Evolutionary conservation across 208 protist species (phyloP).

Genomic region (Naegleria fowleri): DNA sequence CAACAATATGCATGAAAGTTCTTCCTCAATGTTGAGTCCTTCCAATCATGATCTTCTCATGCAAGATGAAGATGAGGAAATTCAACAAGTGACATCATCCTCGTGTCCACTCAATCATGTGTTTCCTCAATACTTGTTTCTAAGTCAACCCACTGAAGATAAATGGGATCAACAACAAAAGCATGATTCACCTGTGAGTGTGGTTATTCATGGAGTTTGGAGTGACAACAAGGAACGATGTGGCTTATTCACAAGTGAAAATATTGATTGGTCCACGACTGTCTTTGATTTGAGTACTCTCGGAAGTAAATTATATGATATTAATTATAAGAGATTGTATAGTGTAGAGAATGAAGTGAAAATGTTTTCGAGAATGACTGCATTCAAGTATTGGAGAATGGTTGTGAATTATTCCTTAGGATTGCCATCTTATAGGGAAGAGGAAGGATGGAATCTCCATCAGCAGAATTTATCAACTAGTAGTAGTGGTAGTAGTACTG

Average conservation of each 20-base stretch:
- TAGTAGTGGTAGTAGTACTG: no score
- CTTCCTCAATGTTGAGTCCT: no score
- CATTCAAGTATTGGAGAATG: not conserved
- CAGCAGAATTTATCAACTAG: no score
- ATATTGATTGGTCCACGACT: not conserved
- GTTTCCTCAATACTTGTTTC: not conserved
- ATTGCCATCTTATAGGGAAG: no score
- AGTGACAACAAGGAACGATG: slow-evolving; percentile 10
- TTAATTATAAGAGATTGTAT: not conserved
- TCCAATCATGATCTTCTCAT: no score
- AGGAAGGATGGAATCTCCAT: no score
- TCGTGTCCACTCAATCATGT: no score
- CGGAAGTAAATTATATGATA: not conserved
- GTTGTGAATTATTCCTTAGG: not conserved
- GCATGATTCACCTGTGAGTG: not conserved
- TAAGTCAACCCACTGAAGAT: not conserved
- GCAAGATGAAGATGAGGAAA: no score
- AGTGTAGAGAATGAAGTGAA: not conserved
- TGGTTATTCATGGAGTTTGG: not conserved
- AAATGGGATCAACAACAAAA: not conserved
- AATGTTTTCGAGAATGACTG: not conserved
- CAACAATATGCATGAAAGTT: no score
- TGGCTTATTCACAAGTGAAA: slow-evolving; percentile 1
- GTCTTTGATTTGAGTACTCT: not conserved
- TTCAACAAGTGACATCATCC: no score